A percentile compares a stretch with the other conserved stretches of the same genome.
These are phyloP conservation scores for Aurinia saxatilis DNA, from an alignment of 345 rosid species.

Conservation along the genomic window DNA sequence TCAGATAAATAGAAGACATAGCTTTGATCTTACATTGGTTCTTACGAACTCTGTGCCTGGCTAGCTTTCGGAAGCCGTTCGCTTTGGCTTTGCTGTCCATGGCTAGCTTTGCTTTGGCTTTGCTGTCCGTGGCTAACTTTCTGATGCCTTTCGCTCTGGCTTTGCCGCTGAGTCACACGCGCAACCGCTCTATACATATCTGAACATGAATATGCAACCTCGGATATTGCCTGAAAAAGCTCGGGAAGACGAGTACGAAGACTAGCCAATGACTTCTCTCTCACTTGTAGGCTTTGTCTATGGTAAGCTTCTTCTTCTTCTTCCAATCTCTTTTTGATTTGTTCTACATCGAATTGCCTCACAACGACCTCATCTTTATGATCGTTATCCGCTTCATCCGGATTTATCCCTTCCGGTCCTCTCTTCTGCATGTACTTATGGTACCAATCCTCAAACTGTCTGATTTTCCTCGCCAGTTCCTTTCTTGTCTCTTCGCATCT, in stretches of 20 bases:
- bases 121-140: not conserved
- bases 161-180: conserved; percentile 20
- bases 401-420: conserved; percentile 45
- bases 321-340: conserved; percentile 41
- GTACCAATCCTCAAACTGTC: conserved; percentile 65
- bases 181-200: conserved; percentile 30
- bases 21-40: conserved; percentile 1
- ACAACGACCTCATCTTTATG: conserved; percentile 42
- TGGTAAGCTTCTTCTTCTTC: conserved; percentile 62
- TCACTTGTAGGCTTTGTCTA: conserved; percentile 57
- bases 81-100: conserved; percentile 15
- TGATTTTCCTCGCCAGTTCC: conserved; percentile 48
- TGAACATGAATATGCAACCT: conserved; percentile 44
- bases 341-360: conserved; percentile 42
- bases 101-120: conserved; percentile 12
- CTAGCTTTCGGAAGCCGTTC: conserved; percentile 21
- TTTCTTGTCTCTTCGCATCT: conserved; percentile 52
- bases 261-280: conserved; percentile 71
- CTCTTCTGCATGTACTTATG: conserved; percentile 42
- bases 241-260: conserved; percentile 68
- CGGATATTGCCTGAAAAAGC: conserved; percentile 53
- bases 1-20: conserved; percentile 1
- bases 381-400: conserved; percentile 27
- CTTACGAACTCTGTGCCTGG: conserved; percentile 14
- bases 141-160: conserved; percentile 25